These are phyloP conservation scores for Aspergillus sp. DNA, from an alignment of 2,329 filamentous ascomycete species.

Conservation along the genomic window DNA sequence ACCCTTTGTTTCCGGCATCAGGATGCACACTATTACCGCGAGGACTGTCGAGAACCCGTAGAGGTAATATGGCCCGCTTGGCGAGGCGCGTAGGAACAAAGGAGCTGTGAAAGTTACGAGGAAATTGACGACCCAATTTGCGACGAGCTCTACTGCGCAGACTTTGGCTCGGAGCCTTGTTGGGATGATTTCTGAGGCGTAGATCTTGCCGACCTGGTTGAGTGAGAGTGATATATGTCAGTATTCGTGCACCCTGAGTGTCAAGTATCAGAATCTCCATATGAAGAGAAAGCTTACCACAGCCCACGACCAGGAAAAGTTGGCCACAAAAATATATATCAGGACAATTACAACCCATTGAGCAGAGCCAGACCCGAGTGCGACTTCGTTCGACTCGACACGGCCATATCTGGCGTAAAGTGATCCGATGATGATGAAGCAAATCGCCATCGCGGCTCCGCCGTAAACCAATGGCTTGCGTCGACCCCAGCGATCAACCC, in stretches of 20 bases:
- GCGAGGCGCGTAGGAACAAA: conserved; percentile 13
- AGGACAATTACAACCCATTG: conserved; percentile 27
- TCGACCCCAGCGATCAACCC: conserved; percentile 31
- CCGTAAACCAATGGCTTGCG: conserved; percentile 28
- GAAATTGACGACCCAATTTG: conserved; percentile 18
- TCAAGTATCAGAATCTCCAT: background rate
- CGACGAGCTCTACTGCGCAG: conserved; percentile 15
- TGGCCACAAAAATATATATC: conserved; percentile 30
- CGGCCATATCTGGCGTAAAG: conserved; percentile 13
- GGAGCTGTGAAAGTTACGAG: conserved; percentile 13
- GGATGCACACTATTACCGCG: conserved; percentile 13
- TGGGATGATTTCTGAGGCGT: conserved; percentile 18
- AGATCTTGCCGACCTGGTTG: conserved; percentile 18
- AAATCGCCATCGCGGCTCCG: conserved; percentile 25
- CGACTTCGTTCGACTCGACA: conserved; percentile 15
- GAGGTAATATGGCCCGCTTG: conserved; percentile 15
- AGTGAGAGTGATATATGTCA: background rate
- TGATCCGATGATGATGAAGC: conserved; percentile 14
- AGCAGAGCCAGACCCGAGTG: conserved; percentile 17
- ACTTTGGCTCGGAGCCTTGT: conserved; percentile 14
- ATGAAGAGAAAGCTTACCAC: conserved; percentile 11
- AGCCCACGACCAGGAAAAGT: conserved; percentile 32
- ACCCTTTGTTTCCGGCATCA: conserved; percentile 19
- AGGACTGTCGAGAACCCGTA: conserved; percentile 17
- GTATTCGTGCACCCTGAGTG: background rate